Base-by-base conservation (phyloP, 225 moss, liverwort and hornwort genomes). In the Neckera pumila region DNA sequence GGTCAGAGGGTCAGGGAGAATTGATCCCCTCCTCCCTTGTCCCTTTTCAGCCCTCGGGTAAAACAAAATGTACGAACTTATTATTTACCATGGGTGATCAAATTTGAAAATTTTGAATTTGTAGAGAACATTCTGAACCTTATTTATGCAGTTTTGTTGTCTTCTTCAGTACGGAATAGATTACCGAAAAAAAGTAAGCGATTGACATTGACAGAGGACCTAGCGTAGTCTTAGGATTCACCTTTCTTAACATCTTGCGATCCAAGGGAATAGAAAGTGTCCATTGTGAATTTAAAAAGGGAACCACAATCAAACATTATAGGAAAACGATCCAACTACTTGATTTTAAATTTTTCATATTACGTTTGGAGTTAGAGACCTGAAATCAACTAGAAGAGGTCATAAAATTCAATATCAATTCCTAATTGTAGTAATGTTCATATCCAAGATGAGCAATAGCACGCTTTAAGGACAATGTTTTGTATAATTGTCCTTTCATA, bases 131-230 rank as follows among this genome's bases (percentile, higher is more conserved):
- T 49, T 51, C 1, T 21, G 0, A 49, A 33, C 3, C 0, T 33
- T 3, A 2, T 33, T 49, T 0, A 0, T 33, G 0, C 7, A 1
- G 1, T 12, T 7, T 0, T 3, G 11, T 49, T 75, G 4, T 73
- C 30, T 30, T 30, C 17, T 0, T 11, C 0, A 18, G 18, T 10
- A 0, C 0, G 0, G 0, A 2, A 1, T 17, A 45, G 16, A 45
- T 30, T 11, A 73, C 6, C 1, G 45, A 0, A 27, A 30, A 0
- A 27, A 30, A 73, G 27, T 15, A 0, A 75, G 8, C 0, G 0
- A 33, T 0, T 49, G 0, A 75, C 1, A 31, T 8, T 51, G 33
- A 33, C 0, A 75, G 0, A 21, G 7, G 5, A 3, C 4, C 11
- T 34, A 34, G 14, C 0, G 0, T 34, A 22, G 3, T 14, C 8